Base-by-base conservation (phyloP, 805 yeast genomes). In the Komagataella pseudopastoris region DNA sequence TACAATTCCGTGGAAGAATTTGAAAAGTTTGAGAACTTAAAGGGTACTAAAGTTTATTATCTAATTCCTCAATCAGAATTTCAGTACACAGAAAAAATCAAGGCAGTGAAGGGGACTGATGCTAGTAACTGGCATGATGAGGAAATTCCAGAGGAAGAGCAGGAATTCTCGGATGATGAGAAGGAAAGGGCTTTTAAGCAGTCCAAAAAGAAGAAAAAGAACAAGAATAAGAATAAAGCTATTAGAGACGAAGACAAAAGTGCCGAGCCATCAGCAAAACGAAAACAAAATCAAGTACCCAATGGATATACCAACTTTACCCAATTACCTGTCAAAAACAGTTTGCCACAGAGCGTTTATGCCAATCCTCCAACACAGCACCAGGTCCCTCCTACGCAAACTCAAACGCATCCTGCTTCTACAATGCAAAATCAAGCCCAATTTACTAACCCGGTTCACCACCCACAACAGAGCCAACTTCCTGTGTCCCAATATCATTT, bases 81-180 rank as follows among this genome's bases (percentile, higher is more conserved):
- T 66, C 71, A 85, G 6, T 79, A 81, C 56, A 91, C 98, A 0
- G 85, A 84, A 50, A 68, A 78, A 22, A 74, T 90, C 51, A 86
- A 80, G 58, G 69, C 74, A 20, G 53, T 81, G 17, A 90, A 84
- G 60, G 99, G 98, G 22, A 83, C 89, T 1, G 99, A 93, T 69
- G 99, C 99, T 0, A 85, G 95, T 60, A 93, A 93, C 59, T 83
- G 88, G 64, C 85, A 88, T 63, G 99, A 93, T 64, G 98, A 93
- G 67, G 99, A 93, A 60, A 67, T 91, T 30, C 88, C 96, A 0
- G 89, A 82, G 58, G 95, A 86, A 30, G 98, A 93, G 63, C 95
- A 88, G 63, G 98, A 91, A 62, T 91, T 83, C 58, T 87, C 96
- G 1, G 98, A 93, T 63, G 98, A 93, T 65, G 98, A 91, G 62